Evolutionary conservation across 345 rosid species (phyloP).

Genomic region (Aethionema arabicum): DNA sequence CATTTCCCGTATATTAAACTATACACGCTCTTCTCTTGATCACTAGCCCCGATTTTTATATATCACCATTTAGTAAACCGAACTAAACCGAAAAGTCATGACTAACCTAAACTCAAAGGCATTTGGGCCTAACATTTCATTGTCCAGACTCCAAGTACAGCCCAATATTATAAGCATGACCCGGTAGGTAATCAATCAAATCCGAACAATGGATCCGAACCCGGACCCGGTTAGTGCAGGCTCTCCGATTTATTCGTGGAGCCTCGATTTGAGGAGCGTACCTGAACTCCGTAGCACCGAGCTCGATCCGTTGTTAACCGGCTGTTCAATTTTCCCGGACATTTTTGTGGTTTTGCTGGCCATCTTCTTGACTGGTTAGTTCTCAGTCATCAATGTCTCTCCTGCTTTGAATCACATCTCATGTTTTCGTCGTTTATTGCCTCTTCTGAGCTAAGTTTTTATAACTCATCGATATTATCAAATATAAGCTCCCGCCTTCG

Average conservation of each 20-base stretch:
- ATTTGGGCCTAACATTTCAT: background rate
- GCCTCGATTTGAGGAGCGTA: slow-evolving; percentile 28
- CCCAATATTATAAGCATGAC: slow-evolving; percentile 19
- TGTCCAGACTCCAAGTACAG: slow-evolving; percentile 12
- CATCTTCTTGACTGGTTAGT: slow-evolving; percentile 32
- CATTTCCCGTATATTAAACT: slow-evolving; percentile 29
- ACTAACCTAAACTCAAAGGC: no score
- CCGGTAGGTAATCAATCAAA: slow-evolving; percentile 4
- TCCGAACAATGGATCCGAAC: slow-evolving; percentile 4
- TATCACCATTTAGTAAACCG: slow-evolving; percentile 1
- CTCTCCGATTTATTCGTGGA: slow-evolving; percentile 30
- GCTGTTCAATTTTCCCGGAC: slow-evolving; percentile 7
- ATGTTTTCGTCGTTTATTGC: background rate
- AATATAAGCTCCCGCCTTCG: slow-evolving; percentile 24
- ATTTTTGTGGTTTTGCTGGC: slow-evolving; percentile 1
- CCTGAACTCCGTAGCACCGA: slow-evolving; percentile 25
- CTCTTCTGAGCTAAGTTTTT: slow-evolving; percentile 8
- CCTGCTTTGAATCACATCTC: slow-evolving; percentile 5
- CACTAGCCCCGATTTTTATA: slow-evolving; percentile 8
- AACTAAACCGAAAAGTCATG: background rate
- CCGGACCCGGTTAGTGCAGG: slow-evolving; percentile 22
- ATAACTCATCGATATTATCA: slow-evolving; percentile 26
- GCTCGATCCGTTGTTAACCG: slow-evolving; percentile 26
- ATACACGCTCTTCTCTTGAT: slow-evolving; percentile 9
- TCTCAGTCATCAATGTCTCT: slow-evolving; percentile 23